phyloP scores from a whole-genome alignment of 2,329 filamentous ascomycete genomes.

The Diplocarpon mali region DNA sequence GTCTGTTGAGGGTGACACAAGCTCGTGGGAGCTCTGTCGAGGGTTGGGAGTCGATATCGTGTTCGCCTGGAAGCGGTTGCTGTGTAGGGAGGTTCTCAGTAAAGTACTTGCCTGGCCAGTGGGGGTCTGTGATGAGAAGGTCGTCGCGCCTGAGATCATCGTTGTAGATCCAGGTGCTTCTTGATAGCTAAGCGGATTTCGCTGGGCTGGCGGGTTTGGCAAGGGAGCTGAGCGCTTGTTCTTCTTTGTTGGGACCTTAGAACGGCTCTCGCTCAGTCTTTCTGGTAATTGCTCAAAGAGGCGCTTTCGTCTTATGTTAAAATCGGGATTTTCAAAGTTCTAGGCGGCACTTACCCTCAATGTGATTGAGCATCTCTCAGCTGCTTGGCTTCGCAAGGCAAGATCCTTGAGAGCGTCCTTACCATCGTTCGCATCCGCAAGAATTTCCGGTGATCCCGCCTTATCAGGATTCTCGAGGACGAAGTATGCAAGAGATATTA shows the following conservation, averaged over 20 bases:
- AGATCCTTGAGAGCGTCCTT: slow-evolving; percentile 72
- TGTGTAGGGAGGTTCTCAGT: slow-evolving; percentile 23
- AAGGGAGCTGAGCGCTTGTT: slow-evolving; percentile 48
- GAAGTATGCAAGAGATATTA: slow-evolving; percentile 69
- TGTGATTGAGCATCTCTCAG: slow-evolving; percentile 71
- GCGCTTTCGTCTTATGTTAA: slow-evolving; percentile 37
- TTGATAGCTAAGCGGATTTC: background rate
- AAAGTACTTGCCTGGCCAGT: slow-evolving; percentile 14
- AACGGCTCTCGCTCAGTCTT: slow-evolving; percentile 45
- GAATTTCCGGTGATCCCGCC: slow-evolving; percentile 62
- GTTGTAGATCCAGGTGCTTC: slow-evolving; percentile 1
- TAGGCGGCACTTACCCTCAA: slow-evolving; percentile 49
- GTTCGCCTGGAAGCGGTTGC: slow-evolving; percentile 16
- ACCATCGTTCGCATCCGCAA: slow-evolving; percentile 76
- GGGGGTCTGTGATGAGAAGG: slow-evolving; percentile 24
- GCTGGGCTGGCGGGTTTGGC: slow-evolving; percentile 27
- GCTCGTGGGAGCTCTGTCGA: slow-evolving; percentile 21
- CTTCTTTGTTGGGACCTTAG: slow-evolving; percentile 30
- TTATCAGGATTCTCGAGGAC: slow-evolving; percentile 72
- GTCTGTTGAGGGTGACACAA: slow-evolving; percentile 18
- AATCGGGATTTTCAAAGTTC: background rate
- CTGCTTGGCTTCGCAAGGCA: slow-evolving; percentile 75
- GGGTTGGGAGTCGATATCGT: slow-evolving; percentile 22
- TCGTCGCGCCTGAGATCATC: slow-evolving; percentile 15
- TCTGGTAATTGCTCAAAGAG: slow-evolving; percentile 79